Evolutionary conservation across 192 early-diverging fungal species (phyloP).

Genomic region (Backusella morwellensis): DNA sequence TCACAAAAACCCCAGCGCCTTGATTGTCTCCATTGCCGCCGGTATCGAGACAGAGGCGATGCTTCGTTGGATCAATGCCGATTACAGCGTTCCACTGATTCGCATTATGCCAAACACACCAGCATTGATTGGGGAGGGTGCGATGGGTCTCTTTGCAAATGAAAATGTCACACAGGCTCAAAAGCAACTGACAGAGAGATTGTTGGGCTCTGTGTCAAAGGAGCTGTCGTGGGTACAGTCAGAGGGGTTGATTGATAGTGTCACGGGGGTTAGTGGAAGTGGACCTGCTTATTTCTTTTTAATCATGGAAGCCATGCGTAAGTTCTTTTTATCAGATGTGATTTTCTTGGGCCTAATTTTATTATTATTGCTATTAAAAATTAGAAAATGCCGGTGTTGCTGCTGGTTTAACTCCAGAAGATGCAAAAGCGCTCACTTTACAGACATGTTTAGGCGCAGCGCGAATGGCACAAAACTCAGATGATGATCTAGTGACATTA

Average conservation of each 20-base stretch:
- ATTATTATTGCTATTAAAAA: conserved; percentile 78
- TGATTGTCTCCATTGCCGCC: conserved; percentile 88
- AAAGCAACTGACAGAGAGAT: conserved; percentile 61
- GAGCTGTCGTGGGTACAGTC: conserved; percentile 73
- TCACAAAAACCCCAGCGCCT: conserved; percentile 53
- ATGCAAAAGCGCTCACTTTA: conserved; percentile 76
- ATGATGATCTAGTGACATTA: conserved; percentile 69
- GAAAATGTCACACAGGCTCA: conserved; percentile 55
- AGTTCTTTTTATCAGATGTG: background rate
- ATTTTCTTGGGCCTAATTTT: conserved; percentile 35
- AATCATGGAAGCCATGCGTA: conserved; percentile 77
- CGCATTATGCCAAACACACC: conserved; percentile 95
- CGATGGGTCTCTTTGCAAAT: conserved; percentile 75
- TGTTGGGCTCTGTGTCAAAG: conserved; percentile 74
- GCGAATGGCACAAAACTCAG: conserved; percentile 71
- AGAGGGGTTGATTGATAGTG: conserved; percentile 76
- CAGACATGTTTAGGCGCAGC: conserved; percentile 96
- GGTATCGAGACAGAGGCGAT: conserved; percentile 83
- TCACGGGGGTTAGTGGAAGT: conserved; percentile 81
- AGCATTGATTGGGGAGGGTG: conserved; percentile 82
- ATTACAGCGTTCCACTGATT: conserved; percentile 30
- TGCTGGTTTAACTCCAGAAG: conserved; percentile 69
- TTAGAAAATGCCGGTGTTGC: conserved; percentile 75
- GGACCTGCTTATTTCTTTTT: conserved; percentile 95
- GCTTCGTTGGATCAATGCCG: conserved; percentile 61